Conservation (phyloP, 2,329 filamentous ascomycete species). For the Alternaria arborescens region DNA sequence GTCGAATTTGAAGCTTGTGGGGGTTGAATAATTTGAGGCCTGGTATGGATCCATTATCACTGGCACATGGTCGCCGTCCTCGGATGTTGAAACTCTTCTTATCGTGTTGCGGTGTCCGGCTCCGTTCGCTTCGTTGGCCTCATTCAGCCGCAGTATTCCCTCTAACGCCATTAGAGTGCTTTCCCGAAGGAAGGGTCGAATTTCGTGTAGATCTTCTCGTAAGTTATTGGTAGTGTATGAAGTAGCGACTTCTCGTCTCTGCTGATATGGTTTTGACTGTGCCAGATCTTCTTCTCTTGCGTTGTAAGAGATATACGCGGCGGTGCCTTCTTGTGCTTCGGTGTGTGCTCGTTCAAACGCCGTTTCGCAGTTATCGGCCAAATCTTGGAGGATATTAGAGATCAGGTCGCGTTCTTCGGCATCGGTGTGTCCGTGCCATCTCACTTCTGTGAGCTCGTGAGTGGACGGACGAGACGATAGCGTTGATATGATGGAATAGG, state of each 20-base stretch:
- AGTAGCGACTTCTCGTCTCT: constrained; percentile 9
- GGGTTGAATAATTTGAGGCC: constrained; percentile 20
- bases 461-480: constrained; percentile 3
- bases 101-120: not conserved
- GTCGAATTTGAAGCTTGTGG: constrained; percentile 10
- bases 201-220: constrained; percentile 16
- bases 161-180: constrained; percentile 15
- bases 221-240: constrained; percentile 14
- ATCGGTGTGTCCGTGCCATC: not conserved
- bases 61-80: constrained; percentile 16
- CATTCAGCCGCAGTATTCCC: constrained; percentile 15
- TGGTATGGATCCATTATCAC: constrained; percentile 19
- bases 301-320: constrained; percentile 15
- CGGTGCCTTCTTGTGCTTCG: constrained; percentile 7
- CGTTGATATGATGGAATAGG: constrained; percentile 2
- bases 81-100: constrained; percentile 5
- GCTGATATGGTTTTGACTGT: constrained; percentile 4
- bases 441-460: not conserved
- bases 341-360: constrained; percentile 24
- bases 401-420: constrained; percentile 23
- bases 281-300: constrained; percentile 9
- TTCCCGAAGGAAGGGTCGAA: constrained; percentile 14
- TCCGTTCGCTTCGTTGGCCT: not conserved
- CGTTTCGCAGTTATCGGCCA: constrained; percentile 24
- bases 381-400: constrained; percentile 26